Evolutionary conservation across 208 protist species (phyloP).

Genomic region (Leishmania tarentolae): DNA sequence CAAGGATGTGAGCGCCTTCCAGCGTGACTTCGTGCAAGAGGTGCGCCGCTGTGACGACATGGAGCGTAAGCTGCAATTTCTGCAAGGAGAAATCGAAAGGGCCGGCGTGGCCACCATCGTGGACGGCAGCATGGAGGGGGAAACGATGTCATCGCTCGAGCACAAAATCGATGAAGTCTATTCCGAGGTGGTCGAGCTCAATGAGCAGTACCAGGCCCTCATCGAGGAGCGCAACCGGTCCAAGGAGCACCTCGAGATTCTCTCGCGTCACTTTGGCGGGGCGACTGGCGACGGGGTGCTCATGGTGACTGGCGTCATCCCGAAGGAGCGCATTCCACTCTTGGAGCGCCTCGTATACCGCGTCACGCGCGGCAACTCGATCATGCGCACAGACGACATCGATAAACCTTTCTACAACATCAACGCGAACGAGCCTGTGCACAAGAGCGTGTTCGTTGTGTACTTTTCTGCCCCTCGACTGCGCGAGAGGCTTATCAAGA

Average conservation of each 20-base stretch:
- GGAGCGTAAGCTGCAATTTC: conserved; percentile 94
- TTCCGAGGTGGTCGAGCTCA: conserved; percentile 92
- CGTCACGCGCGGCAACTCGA: conserved; percentile 96
- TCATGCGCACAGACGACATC: conserved; percentile 90
- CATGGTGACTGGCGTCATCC: conserved; percentile 96
- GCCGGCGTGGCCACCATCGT: conserved; percentile 60
- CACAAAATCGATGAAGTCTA: conserved; percentile 93
- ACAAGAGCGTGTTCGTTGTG: conserved; percentile 97
- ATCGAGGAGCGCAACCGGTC: conserved; percentile 82
- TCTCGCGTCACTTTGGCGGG: conserved; percentile 71
- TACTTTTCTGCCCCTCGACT: conserved; percentile 96
- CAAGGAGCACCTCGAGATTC: conserved; percentile 82
- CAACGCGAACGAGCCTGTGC: conserved; percentile 63
- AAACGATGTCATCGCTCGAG: conserved; percentile 89
- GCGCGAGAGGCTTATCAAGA: conserved; percentile 92
- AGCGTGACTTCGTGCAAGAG: conserved; percentile 97
- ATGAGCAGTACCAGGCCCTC: conserved; percentile 83
- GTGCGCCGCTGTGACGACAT: conserved; percentile 98
- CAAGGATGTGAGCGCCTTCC: conserved; percentile 94
- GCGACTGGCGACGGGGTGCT: conserved; percentile 66
- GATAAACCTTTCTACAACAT: conserved; percentile 92
- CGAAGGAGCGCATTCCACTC: conserved; percentile 74
- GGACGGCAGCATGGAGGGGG: conserved; percentile 45
- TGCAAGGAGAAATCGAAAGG: conserved; percentile 92
- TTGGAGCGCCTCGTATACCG: conserved; percentile 97